Evolutionary conservation across 441 rosid species (phyloP).

Genomic region (Erodium texanum): DNA sequence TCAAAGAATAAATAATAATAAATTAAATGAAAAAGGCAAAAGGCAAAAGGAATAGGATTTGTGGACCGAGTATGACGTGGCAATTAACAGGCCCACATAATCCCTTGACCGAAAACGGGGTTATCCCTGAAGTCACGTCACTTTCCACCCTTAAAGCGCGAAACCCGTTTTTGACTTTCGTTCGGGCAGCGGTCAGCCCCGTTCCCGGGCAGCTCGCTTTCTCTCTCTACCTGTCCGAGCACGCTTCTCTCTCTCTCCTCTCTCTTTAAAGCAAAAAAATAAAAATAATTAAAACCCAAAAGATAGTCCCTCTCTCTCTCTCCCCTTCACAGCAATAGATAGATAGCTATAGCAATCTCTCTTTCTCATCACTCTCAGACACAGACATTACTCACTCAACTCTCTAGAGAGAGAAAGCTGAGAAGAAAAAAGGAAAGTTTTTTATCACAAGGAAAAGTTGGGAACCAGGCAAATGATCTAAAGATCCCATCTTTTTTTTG

Average conservation of each 20-base stretch:
- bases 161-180: slow-evolving; percentile 43
- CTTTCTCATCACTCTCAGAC: slow-evolving; percentile 15
- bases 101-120: slow-evolving; percentile 23
- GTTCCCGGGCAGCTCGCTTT: slow-evolving; percentile 23
- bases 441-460: slow-evolving; percentile 19
- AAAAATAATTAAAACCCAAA: too few species aligned
- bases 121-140: slow-evolving; percentile 31
- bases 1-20: background rate
- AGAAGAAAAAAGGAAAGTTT: slow-evolving; percentile 20
- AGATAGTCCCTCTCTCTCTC: too few species aligned
- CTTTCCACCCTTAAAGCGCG: slow-evolving; percentile 35
- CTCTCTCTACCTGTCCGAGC: slow-evolving; percentile 12
- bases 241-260: slow-evolving; percentile 16
- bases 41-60: background rate
- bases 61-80: slow-evolving; percentile 30
- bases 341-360: background rate
- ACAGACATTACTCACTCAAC: slow-evolving; percentile 15
- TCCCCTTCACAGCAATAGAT: slow-evolving; percentile 3
- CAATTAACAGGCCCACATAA: background rate
- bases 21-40: background rate
- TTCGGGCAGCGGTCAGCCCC: slow-evolving; percentile 49
- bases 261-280: background rate
- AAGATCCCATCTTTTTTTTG: slow-evolving; percentile 10
- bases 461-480: background rate
- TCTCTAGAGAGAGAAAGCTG: slow-evolving; percentile 23